Percentiles rank a stretch among this genome's conserved stretches.
phyloP scores from a whole-genome alignment of 2,329 filamentous ascomycete species.

The Ascochyta viciae-villosae region DNA sequence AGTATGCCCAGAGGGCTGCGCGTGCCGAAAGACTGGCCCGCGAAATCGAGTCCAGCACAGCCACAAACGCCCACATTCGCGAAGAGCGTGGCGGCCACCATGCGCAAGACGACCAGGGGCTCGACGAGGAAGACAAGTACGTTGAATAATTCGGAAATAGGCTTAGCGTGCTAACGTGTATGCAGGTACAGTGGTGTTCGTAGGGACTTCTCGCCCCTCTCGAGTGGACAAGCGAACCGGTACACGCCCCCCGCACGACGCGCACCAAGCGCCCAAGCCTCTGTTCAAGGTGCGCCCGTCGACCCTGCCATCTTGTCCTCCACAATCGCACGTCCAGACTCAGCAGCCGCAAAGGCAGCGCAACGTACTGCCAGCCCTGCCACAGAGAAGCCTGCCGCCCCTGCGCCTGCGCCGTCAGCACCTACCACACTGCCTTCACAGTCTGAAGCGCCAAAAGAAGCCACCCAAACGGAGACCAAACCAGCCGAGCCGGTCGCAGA shows the following conservation, averaged over 20 bases:
- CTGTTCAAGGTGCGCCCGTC: slow-evolving; percentile 77
- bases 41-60: slow-evolving; percentile 81
- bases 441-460: slow-evolving; percentile 26
- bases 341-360: slow-evolving; percentile 33
- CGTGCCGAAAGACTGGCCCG: slow-evolving; percentile 80
- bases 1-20: slow-evolving; percentile 79
- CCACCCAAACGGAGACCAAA: slow-evolving; percentile 29
- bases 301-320: slow-evolving; percentile 92
- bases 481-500: slow-evolving; percentile 31
- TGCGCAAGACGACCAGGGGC: slow-evolving; percentile 67
- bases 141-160: slow-evolving; percentile 30
- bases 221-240: slow-evolving; percentile 68
- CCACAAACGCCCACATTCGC: slow-evolving; percentile 81
- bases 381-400: slow-evolving; percentile 25
- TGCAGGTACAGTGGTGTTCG: slow-evolving; percentile 88
- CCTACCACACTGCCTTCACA: slow-evolving; percentile 16
- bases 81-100: slow-evolving; percentile 82
- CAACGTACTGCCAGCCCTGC: slow-evolving; percentile 33
- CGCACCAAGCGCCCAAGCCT: slow-evolving; percentile 75
- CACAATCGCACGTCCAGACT: slow-evolving; percentile 66
- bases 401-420: slow-evolving; percentile 8
- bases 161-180: slow-evolving; percentile 9
- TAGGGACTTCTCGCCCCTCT: slow-evolving; percentile 73
- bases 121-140: slow-evolving; percentile 92
- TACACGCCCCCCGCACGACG: slow-evolving; percentile 92